Conservation (phyloP, 2,329 filamentous ascomycete species). For the Aureobasidium sp. region DNA sequence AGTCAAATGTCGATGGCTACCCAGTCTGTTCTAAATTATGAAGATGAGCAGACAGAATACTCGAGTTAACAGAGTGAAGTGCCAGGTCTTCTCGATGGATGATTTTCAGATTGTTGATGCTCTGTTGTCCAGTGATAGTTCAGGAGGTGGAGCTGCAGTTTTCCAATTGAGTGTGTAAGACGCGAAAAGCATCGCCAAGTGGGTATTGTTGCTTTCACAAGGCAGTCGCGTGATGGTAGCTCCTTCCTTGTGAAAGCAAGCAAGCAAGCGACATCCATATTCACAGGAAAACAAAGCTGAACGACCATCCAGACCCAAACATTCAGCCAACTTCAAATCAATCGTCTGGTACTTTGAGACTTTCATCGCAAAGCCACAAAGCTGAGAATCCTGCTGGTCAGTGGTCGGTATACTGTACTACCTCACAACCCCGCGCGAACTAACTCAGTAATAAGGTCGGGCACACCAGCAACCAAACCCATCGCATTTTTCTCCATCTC, state of each 20-base stretch:
- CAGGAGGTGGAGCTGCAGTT: neutral
- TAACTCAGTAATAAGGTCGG: neutral
- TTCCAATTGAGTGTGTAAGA: neutral
- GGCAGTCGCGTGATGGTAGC: neutral
- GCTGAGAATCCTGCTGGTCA: constrained; percentile 1
- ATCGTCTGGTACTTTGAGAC: neutral
- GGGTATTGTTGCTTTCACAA: too few relatives aligned
- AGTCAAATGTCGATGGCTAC: neutral
- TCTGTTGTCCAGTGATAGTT: neutral
- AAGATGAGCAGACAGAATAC: neutral
- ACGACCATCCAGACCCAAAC: neutral
- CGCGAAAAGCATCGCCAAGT: neutral
- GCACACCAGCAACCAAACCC: neutral
- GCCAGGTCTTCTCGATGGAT: too few relatives aligned
- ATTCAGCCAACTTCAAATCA: neutral
- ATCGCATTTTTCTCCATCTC: neutral
- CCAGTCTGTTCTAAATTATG: neutral
- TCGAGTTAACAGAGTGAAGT: neutral
- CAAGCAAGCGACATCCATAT: neutral
- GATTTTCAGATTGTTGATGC: too few relatives aligned
- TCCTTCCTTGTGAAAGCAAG: neutral
- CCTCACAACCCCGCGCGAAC: constrained; percentile 1
- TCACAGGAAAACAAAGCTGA: neutral
- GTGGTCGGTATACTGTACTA: constrained; percentile 8
- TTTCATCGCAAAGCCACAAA: neutral